Evolutionary conservation across 192 early-diverging fungal genomes (phyloP).

Genomic region (Rhizophagus prolifer): DNA sequence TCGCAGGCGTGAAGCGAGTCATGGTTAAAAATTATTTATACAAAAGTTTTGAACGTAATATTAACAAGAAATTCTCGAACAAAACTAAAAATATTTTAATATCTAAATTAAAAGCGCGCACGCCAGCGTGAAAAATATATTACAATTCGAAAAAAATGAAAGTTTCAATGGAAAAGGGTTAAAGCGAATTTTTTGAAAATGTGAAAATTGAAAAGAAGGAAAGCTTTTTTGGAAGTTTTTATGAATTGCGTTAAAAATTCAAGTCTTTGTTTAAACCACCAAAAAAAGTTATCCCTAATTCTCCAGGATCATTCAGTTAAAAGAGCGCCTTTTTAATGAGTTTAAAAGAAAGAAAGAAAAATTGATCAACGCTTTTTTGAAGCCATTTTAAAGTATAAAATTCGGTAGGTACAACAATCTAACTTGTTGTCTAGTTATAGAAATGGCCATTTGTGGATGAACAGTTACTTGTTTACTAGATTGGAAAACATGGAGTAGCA

Average conservation of each 20-base stretch:
- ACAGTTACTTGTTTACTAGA: conserved; percentile 3
- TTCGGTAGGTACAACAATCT: background rate
- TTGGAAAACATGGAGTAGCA: conserved; percentile 4
- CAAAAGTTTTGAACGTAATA: background rate
- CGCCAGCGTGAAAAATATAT: conserved; percentile 26
- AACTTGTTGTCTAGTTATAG: conserved; percentile 3
- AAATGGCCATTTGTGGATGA: background rate
- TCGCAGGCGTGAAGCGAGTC: background rate
- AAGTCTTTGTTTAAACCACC: conserved; percentile 8
- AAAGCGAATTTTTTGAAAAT: background rate
- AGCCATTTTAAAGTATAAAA: background rate
- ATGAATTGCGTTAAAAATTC: background rate
- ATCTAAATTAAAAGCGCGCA: background rate
- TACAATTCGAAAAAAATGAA: background rate
- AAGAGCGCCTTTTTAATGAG: background rate
- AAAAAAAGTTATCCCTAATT: conserved; percentile 10
- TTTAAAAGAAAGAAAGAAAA: conserved; percentile 9
- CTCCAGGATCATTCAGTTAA: background rate
- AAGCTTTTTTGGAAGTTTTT: conserved; percentile 7
- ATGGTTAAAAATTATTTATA: background rate
- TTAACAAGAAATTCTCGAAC: background rate
- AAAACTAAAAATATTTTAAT: background rate
- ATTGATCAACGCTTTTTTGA: background rate
- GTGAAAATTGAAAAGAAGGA: background rate
- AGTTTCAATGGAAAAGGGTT: background rate